Conservation (phyloP, 495 filamentous ascomycete species). For the Sporormia fimetaria region DNA sequence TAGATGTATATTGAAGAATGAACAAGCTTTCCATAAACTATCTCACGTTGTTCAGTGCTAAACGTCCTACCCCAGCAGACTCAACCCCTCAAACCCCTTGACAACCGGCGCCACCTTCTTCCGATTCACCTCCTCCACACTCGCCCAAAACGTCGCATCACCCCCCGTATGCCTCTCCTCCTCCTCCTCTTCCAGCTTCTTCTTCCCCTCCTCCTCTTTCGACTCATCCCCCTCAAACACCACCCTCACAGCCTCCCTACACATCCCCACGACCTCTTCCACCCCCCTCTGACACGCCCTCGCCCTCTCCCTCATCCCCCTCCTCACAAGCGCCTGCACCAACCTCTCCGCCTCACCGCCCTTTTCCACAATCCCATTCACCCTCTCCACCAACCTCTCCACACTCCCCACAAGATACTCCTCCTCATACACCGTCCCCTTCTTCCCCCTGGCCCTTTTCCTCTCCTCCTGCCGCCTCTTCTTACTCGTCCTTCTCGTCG, state of each 20-base stretch:
- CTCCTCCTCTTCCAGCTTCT: constrained; percentile 11
- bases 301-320: constrained; percentile 80
- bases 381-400: constrained; percentile 68
- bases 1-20: too few species aligned
- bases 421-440: constrained; percentile 94
- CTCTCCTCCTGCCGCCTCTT: constrained; percentile 81
- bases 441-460: constrained; percentile 86
- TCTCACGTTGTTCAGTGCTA: too few species aligned
- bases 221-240: constrained; percentile 56
- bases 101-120: constrained; percentile 28
- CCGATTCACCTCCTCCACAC: constrained; percentile 23
- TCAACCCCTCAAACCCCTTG: constrained; percentile 27
- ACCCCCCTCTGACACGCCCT: constrained; percentile 60
- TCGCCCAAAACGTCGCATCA: constrained; percentile 32
- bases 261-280: constrained; percentile 58
- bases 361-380: constrained; percentile 54
- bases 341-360: constrained; percentile 62
- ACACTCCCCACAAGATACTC: constrained; percentile 88
- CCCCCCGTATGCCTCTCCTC: constrained; percentile 26
- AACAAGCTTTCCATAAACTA: neutral
- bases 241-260: constrained; percentile 50
- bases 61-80: constrained; percentile 18
- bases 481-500: constrained; percentile 65
- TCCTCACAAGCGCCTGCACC: constrained; percentile 59
- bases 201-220: constrained; percentile 11